Base-by-base conservation (phyloP, 306 rosid genomes). In the Vicia faba region DNA sequence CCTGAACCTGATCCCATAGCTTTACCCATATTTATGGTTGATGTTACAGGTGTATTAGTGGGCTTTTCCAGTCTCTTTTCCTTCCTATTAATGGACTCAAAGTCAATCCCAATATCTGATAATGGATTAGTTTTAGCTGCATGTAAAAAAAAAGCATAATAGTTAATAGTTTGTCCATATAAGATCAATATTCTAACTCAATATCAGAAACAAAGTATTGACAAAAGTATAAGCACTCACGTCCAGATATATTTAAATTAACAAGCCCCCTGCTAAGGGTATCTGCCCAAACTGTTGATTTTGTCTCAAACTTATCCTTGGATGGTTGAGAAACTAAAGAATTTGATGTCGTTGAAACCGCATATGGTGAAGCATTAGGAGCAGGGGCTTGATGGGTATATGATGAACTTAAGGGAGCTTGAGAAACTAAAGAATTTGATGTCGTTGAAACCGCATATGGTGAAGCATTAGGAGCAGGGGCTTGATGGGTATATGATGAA, bases 1-100 rank as follows among this genome's bases (percentile, higher is more conserved):
- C 99, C 99, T 25, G 99, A 88, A 68, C 97, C 97, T 9, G 99
- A 85, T 72, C 99, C 99, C 99, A 95, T 95, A 50, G 99, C 99
- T 79, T 86, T 95, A 50, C 99, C 99, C 99, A 95, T 95, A 74
- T 41, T 88, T 50, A 90, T 50, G 19, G 97, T 84, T 46, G 99
- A 95, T 67, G 86, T 72, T 11, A 84, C 86, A 41, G 82, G 18
- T 31, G 65, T 4, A 12, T 89, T 53, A 39, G 90, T 61, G 31
- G 89, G 99, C 84, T 86, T 95, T 82, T 95, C 97, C 96, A 95
- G 80, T 81, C 99, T 90, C 87, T 88, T 95, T 7, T 95, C 99
- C 85, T 77, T 95, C 83, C 99, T 80, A 72, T 90, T 90, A 69
- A 95, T 83, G 61, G 97, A 82, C 51, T 95, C 99, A 71, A 95